phyloP scores from a whole-genome alignment of 1,139 yeast species.

The Wickerhamomyces sp. region DNA sequence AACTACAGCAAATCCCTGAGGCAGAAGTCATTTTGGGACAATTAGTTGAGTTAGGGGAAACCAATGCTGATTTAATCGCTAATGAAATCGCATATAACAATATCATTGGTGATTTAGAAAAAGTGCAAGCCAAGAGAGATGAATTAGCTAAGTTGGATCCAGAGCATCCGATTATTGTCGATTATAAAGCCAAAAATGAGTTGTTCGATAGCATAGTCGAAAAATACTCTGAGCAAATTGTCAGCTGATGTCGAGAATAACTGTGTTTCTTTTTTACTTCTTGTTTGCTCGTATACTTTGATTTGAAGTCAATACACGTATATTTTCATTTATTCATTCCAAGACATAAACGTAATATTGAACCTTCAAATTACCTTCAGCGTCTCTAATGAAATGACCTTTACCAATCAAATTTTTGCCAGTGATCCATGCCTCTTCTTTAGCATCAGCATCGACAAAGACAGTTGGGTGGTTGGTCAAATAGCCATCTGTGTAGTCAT shows the following conservation, averaged over 20 bases:
- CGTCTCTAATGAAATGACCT: slow-evolving; percentile 49
- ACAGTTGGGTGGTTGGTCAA: slow-evolving; percentile 44
- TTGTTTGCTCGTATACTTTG: no score
- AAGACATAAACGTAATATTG: slow-evolving; percentile 46
- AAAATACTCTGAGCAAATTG: slow-evolving; percentile 39
- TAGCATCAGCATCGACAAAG: slow-evolving; percentile 35
- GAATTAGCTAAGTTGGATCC: slow-evolving; percentile 39
- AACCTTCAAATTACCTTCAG: slow-evolving; percentile 38
- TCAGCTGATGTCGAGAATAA: no score
- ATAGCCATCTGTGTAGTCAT: slow-evolving; percentile 41
- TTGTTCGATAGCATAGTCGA: slow-evolving; percentile 54
- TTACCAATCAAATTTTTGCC: slow-evolving; percentile 44
- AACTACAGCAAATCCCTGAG: slow-evolving; percentile 43
- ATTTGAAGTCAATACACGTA: no score
- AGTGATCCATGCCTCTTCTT: slow-evolving; percentile 44
- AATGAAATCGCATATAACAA: slow-evolving; percentile 53
- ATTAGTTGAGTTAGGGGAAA: slow-evolving; percentile 33
- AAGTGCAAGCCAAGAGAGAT: slow-evolving; percentile 27
- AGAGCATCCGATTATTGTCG: slow-evolving; percentile 48
- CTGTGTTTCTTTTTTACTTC: no score
- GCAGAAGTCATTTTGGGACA: slow-evolving; percentile 42
- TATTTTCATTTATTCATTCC: slow-evolving; percentile 5
- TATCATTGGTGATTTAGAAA: slow-evolving; percentile 34
- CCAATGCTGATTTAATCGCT: slow-evolving; percentile 49
- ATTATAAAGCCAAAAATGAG: slow-evolving; percentile 46